Percentiles rank a stretch among this genome's conserved stretches.
phyloP scores from a whole-genome alignment of 148 eudicot species.

The Rhododendron ferrugineum region DNA sequence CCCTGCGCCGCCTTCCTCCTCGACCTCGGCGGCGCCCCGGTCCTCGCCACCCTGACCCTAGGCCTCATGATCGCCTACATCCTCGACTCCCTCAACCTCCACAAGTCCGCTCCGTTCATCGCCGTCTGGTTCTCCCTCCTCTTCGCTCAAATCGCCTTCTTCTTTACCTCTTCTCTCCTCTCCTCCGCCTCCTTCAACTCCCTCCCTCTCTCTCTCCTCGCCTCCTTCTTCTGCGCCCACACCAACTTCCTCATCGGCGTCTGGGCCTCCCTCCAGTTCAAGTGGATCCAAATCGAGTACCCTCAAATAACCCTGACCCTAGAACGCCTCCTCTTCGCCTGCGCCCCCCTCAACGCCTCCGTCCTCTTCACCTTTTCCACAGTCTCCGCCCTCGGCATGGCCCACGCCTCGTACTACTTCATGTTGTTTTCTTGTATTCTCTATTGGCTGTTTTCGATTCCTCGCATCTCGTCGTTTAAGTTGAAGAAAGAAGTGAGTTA shows the following conservation, averaged over 20 bases:
- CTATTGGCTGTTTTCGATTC: conserved; percentile 83
- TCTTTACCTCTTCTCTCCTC: conserved; percentile 48
- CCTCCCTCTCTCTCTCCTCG: conserved; percentile 40
- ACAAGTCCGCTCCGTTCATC: conserved; percentile 78
- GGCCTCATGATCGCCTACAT: conserved; percentile 74
- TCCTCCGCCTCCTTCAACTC: conserved; percentile 44
- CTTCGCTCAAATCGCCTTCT: conserved; percentile 69
- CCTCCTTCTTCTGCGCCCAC: conserved; percentile 42
- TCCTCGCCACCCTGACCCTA: conserved; percentile 45
- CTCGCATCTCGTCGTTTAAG: conserved; percentile 72
- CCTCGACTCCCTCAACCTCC: conserved; percentile 64
- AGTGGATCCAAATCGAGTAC: conserved; percentile 83
- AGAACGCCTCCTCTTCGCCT: conserved; percentile 76
- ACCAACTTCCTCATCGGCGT: conserved; percentile 72
- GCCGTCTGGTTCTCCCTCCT: conserved; percentile 79
- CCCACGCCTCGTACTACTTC: conserved; percentile 64
- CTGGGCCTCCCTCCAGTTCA: conserved; percentile 94
- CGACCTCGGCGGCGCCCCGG: conserved; percentile 89
- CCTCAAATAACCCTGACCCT: conserved; percentile 69
- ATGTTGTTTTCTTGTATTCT: conserved; percentile 64
- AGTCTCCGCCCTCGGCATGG: conserved; percentile 79
- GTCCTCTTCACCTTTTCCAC: conserved; percentile 77
- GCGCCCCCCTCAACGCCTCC: conserved; percentile 51
- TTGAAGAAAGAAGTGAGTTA: conserved; percentile 36
- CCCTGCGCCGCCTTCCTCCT: conserved; percentile 77